Evolutionary conservation across 2,329 filamentous ascomycete species (phyloP), one percentile per base, ranked within the genome.

Genomic region (Thermothelomyces thermophilus): DNA sequence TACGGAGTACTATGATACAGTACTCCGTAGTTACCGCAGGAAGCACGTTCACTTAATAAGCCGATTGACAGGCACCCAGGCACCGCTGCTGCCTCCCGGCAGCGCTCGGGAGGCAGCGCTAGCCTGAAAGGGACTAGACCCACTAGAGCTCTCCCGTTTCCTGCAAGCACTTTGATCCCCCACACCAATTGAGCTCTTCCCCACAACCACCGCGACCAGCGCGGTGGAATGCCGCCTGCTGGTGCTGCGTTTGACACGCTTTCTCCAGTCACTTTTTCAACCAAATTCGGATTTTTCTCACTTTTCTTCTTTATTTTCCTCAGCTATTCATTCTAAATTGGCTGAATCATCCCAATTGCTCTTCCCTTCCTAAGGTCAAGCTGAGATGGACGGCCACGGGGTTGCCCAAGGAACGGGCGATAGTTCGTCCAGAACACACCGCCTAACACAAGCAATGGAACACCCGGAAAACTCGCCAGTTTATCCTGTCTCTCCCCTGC

Each of bases 401-500:
- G 22, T 30, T 6, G 22, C 42, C 14, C 26, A 22, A n/a, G 17
- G 37, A 24, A 14, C 34, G 17, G 20, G 40, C 44, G 43, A 13
- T 28, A 34, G 37, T 42, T 16, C 19, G 31, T 24, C 22, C 37
- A 46, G 28, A 28, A 22, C 35, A 40, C 44, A 34, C 17, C 50
- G 17, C 26, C 30, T 9, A 31, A 24, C 35, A 7, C 19, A 34
- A 10, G 8, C 40, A 13, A 36, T 26, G 14, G 34, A 48, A 6
- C 28, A 44, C 13, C 28, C 44, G 7, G 2, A 30, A 16, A 35
- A 22, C 11, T 44, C 48, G 20, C 63, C 33, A 54, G 60, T 4
- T 67, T 41, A 34, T 16, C 16, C 69, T 0, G 64, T 74, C 13
- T 81, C 78, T 0, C 71, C 66, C 14, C 75, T 79, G 44, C 66